Conservation (phyloP, 352 stramenopile species). For the Phytophthora uliginosa region DNA sequence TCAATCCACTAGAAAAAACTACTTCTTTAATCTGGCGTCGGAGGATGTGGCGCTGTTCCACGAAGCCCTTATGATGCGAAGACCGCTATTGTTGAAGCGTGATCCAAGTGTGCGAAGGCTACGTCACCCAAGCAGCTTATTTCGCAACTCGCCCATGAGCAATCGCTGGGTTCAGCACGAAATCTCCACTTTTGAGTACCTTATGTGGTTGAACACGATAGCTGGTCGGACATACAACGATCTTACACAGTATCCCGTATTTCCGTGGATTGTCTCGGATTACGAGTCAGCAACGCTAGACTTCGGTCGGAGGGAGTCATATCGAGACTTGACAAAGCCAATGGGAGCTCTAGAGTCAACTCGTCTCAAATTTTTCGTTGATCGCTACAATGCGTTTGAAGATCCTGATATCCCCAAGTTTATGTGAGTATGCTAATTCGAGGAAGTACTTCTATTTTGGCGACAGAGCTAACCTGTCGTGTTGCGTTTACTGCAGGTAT, state of each 20-base stretch:
- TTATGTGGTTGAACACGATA: conserved; percentile 94
- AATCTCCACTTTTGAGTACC: conserved; percentile 98
- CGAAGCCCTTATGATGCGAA: conserved; percentile 67
- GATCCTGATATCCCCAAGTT: conserved; percentile 91
- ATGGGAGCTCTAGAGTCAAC: conserved; percentile 97
- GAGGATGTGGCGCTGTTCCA: conserved; percentile 72
- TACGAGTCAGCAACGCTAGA: conserved; percentile 86
- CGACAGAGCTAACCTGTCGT: conserved; percentile 3
- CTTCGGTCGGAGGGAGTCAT: conserved; percentile 80
- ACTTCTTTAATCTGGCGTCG: conserved; percentile 82
- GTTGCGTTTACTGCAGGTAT: conserved; percentile 65
- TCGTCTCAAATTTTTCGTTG: conserved; percentile 94
- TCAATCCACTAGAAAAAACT: conserved; percentile 86
- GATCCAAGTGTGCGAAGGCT: conserved; percentile 82
- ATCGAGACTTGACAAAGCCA: conserved; percentile 97
- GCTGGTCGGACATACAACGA: conserved; percentile 93
- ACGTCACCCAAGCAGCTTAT: conserved; percentile 83
- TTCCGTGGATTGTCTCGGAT: conserved; percentile 92
- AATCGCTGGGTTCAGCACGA: conserved; percentile 83
- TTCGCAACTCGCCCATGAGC: conserved; percentile 81
- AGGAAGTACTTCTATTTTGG: background rate
- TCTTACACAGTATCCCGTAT: conserved; percentile 97
- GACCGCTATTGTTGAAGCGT: conserved; percentile 70
- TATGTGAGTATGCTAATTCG: conserved; percentile 58
- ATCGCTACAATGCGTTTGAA: conserved; percentile 94